These are phyloP conservation scores for Pulicaria dysenterica DNA, from an alignment of 129 eudicot species.

Conservation along the genomic window DNA sequence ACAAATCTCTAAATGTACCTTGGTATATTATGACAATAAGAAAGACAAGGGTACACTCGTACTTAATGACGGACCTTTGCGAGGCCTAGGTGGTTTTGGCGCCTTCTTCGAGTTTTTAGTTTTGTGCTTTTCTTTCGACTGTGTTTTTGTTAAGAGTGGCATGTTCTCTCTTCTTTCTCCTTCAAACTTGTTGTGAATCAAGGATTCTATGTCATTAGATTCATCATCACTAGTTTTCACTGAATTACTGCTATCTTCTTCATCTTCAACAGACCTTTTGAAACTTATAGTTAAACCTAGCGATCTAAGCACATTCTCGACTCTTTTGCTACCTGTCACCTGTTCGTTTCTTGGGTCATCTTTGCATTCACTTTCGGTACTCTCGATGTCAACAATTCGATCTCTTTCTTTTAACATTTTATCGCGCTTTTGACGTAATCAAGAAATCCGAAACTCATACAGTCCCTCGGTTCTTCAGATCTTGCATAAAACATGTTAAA, in stretches of 20 bases:
- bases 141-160: conserved; percentile 39
- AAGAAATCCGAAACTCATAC: conserved; percentile 1
- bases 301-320: conserved; percentile 35
- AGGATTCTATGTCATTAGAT: conserved; percentile 25
- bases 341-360: conserved; percentile 27
- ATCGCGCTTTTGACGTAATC: conserved; percentile 30
- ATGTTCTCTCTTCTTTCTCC: conserved; percentile 36
- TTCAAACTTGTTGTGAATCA: conserved; percentile 33
- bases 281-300: conserved; percentile 34
- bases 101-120: conserved; percentile 44
- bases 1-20: conserved; percentile 44
- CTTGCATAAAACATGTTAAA: conserved; percentile 16
- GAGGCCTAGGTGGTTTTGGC: conserved; percentile 80
- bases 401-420: conserved; percentile 37
- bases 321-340: conserved; percentile 23
- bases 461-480: conserved; percentile 10
- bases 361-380: conserved; percentile 30
- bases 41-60: conserved; percentile 55
- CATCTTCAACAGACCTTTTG: conserved; percentile 31
- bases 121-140: conserved; percentile 43
- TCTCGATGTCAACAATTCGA: conserved; percentile 43
- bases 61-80: conserved; percentile 62
- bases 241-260: conserved; percentile 17
- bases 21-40: conserved; percentile 53
- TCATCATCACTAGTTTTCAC: conserved; percentile 22